Base-by-base conservation (phyloP, 371 early-diverging fungal species). In the Funneliformis caledonium region DNA sequence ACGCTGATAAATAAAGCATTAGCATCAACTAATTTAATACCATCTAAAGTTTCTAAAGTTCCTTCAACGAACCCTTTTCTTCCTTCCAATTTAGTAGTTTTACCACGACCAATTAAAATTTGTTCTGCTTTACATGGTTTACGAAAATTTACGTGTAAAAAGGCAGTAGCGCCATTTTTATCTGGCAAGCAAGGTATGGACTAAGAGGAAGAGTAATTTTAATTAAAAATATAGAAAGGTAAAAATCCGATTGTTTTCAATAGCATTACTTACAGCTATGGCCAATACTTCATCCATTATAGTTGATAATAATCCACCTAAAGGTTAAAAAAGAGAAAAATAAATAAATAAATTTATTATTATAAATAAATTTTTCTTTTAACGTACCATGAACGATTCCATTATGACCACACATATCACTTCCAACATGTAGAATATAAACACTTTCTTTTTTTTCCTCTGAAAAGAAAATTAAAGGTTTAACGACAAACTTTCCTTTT, bases 381-480 rank as follows among this genome's bases (percentile, higher is more conserved):
- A 93, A 84, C 42, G 93, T 94, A 68, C 93, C 93, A 69, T 94
- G 94, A 56, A 91, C 86, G 56, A 92, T 91, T 26, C 89, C 92
- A 11, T 86, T 84, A 80, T 92, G 92, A n/a, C 92, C 93, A 56
- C 92, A 92, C 52, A 90, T 82, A 48, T 80, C 69, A 5, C 26
- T 48, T 9, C 86, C 86, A 22, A 86, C 74, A 75, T 86, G 86
- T 2, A 82, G 60, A 26, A 85, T 80, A 8, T 70, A 69, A 7
- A 84, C 1, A 2, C 26, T 4, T 42, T 79, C 80, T 42, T 50
- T 59, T 11, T 56, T 72, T 56, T 86, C 84, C 45, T 65, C 65
- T 50, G 80, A 65, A 72, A 78, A 84, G 80, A 83, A 86, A 4
- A 86, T 62, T 0, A 85, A 82, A 3, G 85, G 86, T 16, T 42